Evolutionary conservation across 352 stramenopile genomes (phyloP).

Genomic region (Pythium grandisporangium): DNA sequence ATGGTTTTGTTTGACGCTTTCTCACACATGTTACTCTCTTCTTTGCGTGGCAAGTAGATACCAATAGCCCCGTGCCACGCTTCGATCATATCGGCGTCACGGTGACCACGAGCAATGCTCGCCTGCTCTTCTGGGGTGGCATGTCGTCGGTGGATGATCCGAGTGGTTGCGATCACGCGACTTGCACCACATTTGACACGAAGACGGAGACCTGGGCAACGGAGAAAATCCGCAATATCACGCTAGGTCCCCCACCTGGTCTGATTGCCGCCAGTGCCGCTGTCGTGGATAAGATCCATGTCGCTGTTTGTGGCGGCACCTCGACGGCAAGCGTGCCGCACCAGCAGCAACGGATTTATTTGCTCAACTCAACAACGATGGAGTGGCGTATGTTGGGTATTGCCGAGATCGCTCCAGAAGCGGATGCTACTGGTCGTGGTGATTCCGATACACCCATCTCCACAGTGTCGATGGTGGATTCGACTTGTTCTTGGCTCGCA

Average conservation of each 20-base stretch:
- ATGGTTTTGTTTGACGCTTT: neutral
- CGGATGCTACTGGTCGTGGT: no score
- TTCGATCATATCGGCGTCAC: slow-evolving; percentile 61
- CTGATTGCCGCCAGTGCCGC: slow-evolving; percentile 40
- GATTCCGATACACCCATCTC: no score
- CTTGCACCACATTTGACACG: slow-evolving; percentile 52
- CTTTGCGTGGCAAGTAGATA: slow-evolving; percentile 6
- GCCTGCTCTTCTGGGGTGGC: slow-evolving; percentile 53
- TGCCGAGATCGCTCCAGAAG: slow-evolving; percentile 12
- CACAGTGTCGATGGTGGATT: slow-evolving; percentile 46
- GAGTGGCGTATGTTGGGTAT: slow-evolving; percentile 42
- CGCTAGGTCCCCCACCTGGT: slow-evolving; percentile 17
- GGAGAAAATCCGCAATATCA: slow-evolving; percentile 22
- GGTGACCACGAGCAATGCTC: slow-evolving; percentile 27
- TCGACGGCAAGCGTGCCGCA: slow-evolving; percentile 20
- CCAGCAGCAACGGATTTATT: slow-evolving; percentile 8
- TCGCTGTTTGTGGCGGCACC: slow-evolving; percentile 57
- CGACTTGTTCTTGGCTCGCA: slow-evolving; percentile 40
- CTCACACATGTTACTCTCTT: neutral
- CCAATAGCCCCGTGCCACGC: slow-evolving; percentile 4
- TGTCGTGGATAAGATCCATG: slow-evolving; percentile 35
- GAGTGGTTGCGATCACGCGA: slow-evolving; percentile 2
- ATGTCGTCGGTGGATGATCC: slow-evolving; percentile 29
- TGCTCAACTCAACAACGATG: slow-evolving; percentile 31
- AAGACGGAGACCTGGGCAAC: slow-evolving; percentile 22